Base-by-base conservation (phyloP, 768 basidiomycete species). In the Exidia glandulosa region DNA sequence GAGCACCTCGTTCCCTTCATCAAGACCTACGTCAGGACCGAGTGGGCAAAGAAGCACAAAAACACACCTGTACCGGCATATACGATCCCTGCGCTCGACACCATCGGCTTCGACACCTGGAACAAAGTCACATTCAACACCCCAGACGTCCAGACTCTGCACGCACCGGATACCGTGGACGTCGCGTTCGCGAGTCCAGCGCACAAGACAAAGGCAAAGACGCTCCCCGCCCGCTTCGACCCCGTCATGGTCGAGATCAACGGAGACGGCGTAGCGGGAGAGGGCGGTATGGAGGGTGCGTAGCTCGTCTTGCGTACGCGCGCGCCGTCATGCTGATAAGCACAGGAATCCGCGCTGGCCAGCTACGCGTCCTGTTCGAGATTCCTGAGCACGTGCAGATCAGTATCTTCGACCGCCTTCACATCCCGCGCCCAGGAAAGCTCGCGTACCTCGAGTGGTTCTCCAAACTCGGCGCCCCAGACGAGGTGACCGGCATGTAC, bases 391-490 rank as follows among this genome's bases (percentile, higher is more conserved):
- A 45, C 10, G 50, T 52, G 2, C 48, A 57, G 0, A 4, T 3
- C 2, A 5, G 56, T 2, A 16, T 13, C 10, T 45, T 64, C 41
- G 41, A 45, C 16, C 65, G 63, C 52, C 60, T 57, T 2, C 16
- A 58, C 9, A 7, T 37, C n/a, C 9, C 45, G 1, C 31, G 57
- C 1, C 65, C 67, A 3, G 34, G 59, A 2, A 62, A 69, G 57
- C 62, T 73, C 1, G 71, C 68, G 0, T 72, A 72, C 56, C 54
- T 73, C 5, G 68, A 72, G 59, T 70, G 71, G 70, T 73, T 71
- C 52, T 57, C 68, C 0, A 45, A 45, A 19, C 41, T 45, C 23
- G 41, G 41, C 41, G 19, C 19, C 41, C 2, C 23, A 6, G 41
- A 45, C 41, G 41, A 45, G 12, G 41, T 45, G 19, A 45, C 41